Evolutionary conservation across 202 grass and related monocot genomes (phyloP).

Genomic region (Alloteropsis angusta): DNA sequence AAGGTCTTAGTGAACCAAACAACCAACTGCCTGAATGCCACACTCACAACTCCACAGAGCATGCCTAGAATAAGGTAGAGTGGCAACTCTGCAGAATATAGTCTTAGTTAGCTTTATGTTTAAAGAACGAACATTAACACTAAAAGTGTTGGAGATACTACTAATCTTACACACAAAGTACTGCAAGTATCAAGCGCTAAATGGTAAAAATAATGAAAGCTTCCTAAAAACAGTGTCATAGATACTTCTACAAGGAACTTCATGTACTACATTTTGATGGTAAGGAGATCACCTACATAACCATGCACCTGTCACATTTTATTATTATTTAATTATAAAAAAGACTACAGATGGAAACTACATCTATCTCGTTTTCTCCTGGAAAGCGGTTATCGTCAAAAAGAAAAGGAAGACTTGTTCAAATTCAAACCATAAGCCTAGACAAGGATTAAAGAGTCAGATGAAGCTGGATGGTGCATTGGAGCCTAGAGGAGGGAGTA

Average conservation of each 20-base stretch:
- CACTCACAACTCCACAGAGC: slow-evolving; percentile 96
- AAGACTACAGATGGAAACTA: not conserved
- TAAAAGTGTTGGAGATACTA: not conserved
- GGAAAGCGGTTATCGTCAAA: not conserved
- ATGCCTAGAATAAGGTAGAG: slow-evolving; percentile 97
- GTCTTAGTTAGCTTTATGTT: slow-evolving; percentile 21
- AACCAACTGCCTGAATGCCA: slow-evolving; percentile 79
- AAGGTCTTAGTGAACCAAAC: slow-evolving; percentile 95
- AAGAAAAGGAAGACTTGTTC: not conserved
- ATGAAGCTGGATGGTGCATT: not conserved
- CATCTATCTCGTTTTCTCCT: not conserved
- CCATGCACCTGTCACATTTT: not conserved
- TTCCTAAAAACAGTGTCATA: not conserved
- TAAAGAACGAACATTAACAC: slow-evolving; percentile 1
- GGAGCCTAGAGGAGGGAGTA: not conserved
- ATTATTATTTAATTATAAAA: not conserved
- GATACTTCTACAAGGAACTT: slow-evolving; percentile 4
- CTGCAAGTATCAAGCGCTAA: not conserved
- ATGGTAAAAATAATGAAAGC: not conserved
- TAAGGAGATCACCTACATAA: not conserved
- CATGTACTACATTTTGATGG: not conserved
- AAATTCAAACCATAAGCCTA: not conserved
- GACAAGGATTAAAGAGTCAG: not conserved
- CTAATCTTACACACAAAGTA: not conserved
- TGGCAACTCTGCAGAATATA: slow-evolving; percentile 69